Evolutionary conservation across 2,329 filamentous ascomycete genomes (phyloP).

Genomic region (Trichothecium sympodiale): DNA sequence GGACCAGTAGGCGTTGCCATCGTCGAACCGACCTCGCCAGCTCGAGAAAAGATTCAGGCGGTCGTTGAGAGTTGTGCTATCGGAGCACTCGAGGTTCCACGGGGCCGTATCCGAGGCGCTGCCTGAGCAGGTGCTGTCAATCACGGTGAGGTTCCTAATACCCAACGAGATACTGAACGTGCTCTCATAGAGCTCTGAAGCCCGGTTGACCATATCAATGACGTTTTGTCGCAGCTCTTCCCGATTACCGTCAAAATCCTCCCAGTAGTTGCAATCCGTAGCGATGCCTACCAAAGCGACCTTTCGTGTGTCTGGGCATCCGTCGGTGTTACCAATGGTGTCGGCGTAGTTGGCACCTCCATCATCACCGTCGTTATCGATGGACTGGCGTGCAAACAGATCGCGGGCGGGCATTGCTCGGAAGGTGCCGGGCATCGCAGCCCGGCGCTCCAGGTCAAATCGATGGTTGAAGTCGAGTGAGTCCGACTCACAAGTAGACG

Average conservation of each 20-base stretch:
- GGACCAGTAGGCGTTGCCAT: conserved; percentile 89
- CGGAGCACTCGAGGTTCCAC: conserved; percentile 74
- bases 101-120: conserved; percentile 54
- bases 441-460: conserved; percentile 51
- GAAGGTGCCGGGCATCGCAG: conserved; percentile 26
- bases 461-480: conserved; percentile 68
- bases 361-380: conserved; percentile 59
- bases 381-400: conserved; percentile 65
- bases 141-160: conserved; percentile 74
- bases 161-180: conserved; percentile 94
- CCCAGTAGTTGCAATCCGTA: conserved; percentile 83
- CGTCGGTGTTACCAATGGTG: conserved; percentile 71
- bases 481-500: conserved; percentile 60
- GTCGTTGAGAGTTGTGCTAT: conserved; percentile 53
- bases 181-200: conserved; percentile 77
- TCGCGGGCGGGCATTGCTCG: conserved; percentile 35
- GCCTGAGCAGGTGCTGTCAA: conserved; percentile 62
- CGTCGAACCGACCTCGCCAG: conserved; percentile 70
- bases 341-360: conserved; percentile 60
- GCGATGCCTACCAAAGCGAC: conserved; percentile 87
- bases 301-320: conserved; percentile 81
- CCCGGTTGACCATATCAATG: conserved; percentile 73
- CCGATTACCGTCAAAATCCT: conserved; percentile 53
- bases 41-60: conserved; percentile 79
- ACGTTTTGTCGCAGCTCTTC: conserved; percentile 59